Percentiles rank a stretch among this genome's conserved stretches.
phyloP scores from a whole-genome alignment of 192 early-diverging fungal genomes.

The Martensiomyces pterosporus region DNA sequence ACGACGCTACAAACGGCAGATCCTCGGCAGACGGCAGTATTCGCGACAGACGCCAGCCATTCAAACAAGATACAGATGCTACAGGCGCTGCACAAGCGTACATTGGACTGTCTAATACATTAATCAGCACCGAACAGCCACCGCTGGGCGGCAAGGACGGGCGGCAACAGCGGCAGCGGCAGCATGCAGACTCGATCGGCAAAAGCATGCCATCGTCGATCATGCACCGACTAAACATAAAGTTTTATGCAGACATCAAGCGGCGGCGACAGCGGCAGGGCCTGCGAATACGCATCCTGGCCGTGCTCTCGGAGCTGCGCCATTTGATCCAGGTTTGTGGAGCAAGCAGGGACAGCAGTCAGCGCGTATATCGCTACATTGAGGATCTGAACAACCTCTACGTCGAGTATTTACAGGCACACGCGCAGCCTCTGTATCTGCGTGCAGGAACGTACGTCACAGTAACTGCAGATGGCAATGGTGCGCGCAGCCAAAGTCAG shows the following conservation, averaged over 20 bases:
- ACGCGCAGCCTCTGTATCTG: constrained; percentile 10
- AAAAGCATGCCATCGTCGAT: constrained; percentile 42
- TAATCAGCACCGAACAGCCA: too few relatives aligned
- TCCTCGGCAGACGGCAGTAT: too few relatives aligned
- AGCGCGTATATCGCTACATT: constrained; percentile 23
- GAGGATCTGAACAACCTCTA: constrained; percentile 27
- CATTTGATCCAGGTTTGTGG: constrained; percentile 10
- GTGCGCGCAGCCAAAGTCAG: too few relatives aligned
- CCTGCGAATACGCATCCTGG: constrained; percentile 24
- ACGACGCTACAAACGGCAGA: background rate
- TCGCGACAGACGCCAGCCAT: too few relatives aligned
- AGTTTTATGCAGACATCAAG: constrained; percentile 16
- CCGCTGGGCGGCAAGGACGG: too few relatives aligned
- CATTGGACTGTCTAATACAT: too few relatives aligned
- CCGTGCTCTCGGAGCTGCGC: constrained; percentile 16
- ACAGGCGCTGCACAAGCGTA: too few relatives aligned
- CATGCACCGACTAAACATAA: constrained; percentile 27
- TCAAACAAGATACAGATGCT: too few relatives aligned
- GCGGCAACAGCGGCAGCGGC: too few relatives aligned
- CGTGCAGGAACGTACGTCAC: constrained; percentile 14
- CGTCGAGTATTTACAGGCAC: constrained; percentile 1
- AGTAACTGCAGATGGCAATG: too few relatives aligned
- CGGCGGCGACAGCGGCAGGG: constrained; percentile 38
- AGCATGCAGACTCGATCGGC: constrained; percentile 1
- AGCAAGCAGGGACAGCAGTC: constrained; percentile 8